Percentiles rank a stretch among this genome's conserved stretches.
Evolutionary conservation across 192 early-diverging fungal genomes (phyloP).

Genomic region (Coemansia sp.): DNA sequence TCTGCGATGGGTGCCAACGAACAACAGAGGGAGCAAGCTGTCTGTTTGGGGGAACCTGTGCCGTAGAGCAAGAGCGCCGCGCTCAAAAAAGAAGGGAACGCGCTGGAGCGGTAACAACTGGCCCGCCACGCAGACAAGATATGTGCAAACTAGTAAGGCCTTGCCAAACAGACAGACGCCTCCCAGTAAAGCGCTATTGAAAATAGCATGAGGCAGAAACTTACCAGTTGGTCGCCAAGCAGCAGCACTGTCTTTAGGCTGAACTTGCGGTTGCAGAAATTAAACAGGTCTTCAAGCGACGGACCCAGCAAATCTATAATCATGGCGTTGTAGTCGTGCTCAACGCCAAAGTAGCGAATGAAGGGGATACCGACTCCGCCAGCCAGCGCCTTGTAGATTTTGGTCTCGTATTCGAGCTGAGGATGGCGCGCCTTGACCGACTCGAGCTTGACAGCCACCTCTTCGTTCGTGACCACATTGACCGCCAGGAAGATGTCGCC

Average conservation of each 20-base stretch:
- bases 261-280: conserved; percentile 86
- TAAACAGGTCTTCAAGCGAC: conserved; percentile 88
- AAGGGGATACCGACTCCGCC: conserved; percentile 91
- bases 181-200: conserved; percentile 4
- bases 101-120: neutral
- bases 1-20: neutral
- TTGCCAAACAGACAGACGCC: neutral
- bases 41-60: neutral
- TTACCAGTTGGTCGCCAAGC: conserved; percentile 81
- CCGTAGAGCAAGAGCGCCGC: neutral
- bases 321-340: conserved; percentile 82
- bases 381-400: conserved; percentile 92
- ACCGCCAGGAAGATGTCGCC: conserved; percentile 95
- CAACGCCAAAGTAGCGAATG: conserved; percentile 80
- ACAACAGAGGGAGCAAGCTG: conserved; percentile 1
- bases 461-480: conserved; percentile 86
- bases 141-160: neutral
- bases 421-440: conserved; percentile 91
- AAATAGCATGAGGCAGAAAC: neutral
- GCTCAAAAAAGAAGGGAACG: conserved; percentile 1
- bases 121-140: conserved; percentile 10
- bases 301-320: conserved; percentile 90
- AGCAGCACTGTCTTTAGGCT: conserved; percentile 83
- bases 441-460: conserved; percentile 98
- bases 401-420: conserved; percentile 95